Evolutionary conservation across 768 basidiomycete genomes (phyloP).

Genomic region (Hydnum rufescens): DNA sequence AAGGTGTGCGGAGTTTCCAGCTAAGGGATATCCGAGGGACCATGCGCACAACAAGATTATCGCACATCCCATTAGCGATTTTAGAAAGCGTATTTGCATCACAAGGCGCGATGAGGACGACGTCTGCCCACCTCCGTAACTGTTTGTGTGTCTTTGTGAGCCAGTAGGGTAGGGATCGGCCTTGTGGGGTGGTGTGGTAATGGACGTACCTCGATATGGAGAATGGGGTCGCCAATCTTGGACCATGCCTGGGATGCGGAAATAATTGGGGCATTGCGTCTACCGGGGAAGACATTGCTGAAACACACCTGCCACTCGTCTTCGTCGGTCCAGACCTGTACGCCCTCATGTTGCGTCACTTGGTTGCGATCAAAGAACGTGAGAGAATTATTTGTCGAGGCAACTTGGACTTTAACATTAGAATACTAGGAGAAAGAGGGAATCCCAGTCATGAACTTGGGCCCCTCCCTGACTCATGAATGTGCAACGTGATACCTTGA

Average conservation of each 20-base stretch:
- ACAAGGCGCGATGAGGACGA: constrained; percentile 88
- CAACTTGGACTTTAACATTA: constrained; percentile 62
- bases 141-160: too few relatives aligned
- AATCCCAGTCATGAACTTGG: not conserved
- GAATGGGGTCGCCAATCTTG: constrained; percentile 72
- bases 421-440: constrained; percentile 30
- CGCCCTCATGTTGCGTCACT: constrained; percentile 26
- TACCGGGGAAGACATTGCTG: not conserved
- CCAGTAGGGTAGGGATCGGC: not conserved
- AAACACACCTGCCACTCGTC: constrained; percentile 80
- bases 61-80: constrained; percentile 72
- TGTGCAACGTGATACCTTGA: constrained; percentile 24
- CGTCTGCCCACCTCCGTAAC: constrained; percentile 64
- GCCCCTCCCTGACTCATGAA: not conserved
- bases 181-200: too few relatives aligned
- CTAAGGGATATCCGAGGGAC: not conserved
- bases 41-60: constrained; percentile 59
- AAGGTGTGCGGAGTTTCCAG: not conserved
- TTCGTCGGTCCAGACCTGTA: constrained; percentile 67
- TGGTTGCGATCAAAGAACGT: constrained; percentile 48
- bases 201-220: constrained; percentile 86
- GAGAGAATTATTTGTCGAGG: constrained; percentile 58
- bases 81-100: constrained; percentile 95
- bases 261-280: not conserved
- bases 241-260: constrained; percentile 35